Base-by-base conservation (phyloP, 1,284 basidiomycete genomes). In the Microbotryum lychnidis-dioicae region DNA sequence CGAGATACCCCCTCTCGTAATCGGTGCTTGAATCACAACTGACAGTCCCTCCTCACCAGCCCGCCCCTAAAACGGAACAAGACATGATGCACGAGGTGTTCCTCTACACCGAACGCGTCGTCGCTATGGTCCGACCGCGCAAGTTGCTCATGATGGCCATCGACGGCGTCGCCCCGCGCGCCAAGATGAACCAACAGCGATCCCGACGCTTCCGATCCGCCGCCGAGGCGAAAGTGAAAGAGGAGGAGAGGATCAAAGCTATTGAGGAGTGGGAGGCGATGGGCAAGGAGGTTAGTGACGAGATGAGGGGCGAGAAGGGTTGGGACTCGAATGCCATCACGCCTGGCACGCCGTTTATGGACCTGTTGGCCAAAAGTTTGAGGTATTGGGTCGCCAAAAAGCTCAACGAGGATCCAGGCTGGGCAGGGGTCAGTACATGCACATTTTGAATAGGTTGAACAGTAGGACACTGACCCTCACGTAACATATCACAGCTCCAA, bases 291-390 rank as follows among this genome's bases (percentile, higher is more conserved):
- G 79, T 96, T 25, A 87, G 83, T 25, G 91, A 97, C 21, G 87
- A 90, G 55, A 87, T 88, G 63, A 86, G 84, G 75, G 83, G 86
- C 69, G 87, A 90, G 75, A 87, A 87, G 73, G 78, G 88, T 0
- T 99, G 96, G 96, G 96, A 99, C 74, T 89, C 89, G 3, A 98
- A 98, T 74, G 94, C 93, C 51, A 99, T 99, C 73, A 99, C 96
- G 0, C 96, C 62, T 20, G 80, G 93, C 6, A 99, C 96, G 8
- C 96, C 96, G 0, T 99, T 99, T 78, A 99, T 99, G 96, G 85
- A 87, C 65, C 80, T 97, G 1, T 81, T 99, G 16, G 90, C 96
- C 3, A 75, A 81, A 21, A 91, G 90, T 18, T 77, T 99, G 62
- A 84, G 92, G 58, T 99, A 97, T 75, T 99, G 96, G 96, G 89